Conservation (phyloP, 23 red algal species). For the Gracilaria domingensis region DNA sequence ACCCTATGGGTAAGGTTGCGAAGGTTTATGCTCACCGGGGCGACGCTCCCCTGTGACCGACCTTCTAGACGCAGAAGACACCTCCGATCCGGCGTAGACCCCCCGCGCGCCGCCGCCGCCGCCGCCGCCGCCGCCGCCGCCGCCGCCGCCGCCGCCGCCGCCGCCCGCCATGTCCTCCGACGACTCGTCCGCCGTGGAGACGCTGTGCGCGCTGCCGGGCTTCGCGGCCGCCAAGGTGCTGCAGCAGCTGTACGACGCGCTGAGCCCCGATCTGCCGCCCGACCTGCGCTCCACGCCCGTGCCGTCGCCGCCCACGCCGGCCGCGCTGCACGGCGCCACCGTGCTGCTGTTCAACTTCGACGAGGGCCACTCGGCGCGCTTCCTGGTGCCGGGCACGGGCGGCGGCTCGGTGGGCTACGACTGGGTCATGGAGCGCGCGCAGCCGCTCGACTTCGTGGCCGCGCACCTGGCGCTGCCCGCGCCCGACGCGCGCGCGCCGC, state of each 20-base stretch:
- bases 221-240: neutral
- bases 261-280: constrained; percentile 31
- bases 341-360: constrained; percentile 58
- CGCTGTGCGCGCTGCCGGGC: neutral
- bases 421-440: constrained; percentile 20
- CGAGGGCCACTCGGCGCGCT: constrained; percentile 56
- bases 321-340: neutral
- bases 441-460: neutral
- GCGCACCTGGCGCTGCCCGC: neutral
- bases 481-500: neutral
- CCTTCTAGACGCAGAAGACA: too few relatives aligned
- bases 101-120: too few relatives aligned
- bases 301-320: neutral
- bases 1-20: too few relatives aligned
- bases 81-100: too few relatives aligned
- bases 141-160: too few relatives aligned
- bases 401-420: constrained; percentile 56
- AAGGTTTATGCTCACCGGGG: too few relatives aligned
- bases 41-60: too few relatives aligned
- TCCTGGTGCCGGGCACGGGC: constrained; percentile 32
- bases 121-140: too few relatives aligned
- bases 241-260: neutral
- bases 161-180: too few relatives aligned
- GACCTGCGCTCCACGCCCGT: constrained; percentile 25
- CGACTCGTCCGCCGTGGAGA: neutral